Evolutionary conservation across 352 stramenopile species (phyloP), one percentile per base, ranked within the genome.

Genomic region (Phytophthora europaea): DNA sequence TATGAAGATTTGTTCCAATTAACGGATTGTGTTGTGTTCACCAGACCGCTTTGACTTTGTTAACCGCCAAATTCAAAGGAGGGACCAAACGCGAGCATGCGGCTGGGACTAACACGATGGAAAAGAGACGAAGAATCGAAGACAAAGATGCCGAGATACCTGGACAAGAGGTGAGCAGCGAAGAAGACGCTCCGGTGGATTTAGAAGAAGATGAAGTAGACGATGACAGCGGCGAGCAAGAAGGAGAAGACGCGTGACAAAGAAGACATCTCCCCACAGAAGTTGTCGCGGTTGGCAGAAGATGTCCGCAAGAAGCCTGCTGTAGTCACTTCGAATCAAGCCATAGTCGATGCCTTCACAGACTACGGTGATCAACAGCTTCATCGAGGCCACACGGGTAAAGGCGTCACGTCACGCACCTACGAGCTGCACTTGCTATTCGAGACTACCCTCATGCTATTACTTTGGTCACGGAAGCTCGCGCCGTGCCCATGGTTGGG

Each of bases 261-360:
- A 40, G 64, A 55, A 26, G 22, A 69, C 8, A 56, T 52, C 52
- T 55, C 70, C 26, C 36, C 83, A 4, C 73, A 61, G 18, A 79
- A 80, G 22, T 16, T 75, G 4, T 78, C 83, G 28, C 76, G 73
- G 47, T 79, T 89, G 57, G 79, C 83, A 56, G 80, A 90, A 62
- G 78, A 90, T 59, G 66, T 81, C 22, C 73, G 70, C 36, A 69
- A 76, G 2, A 47, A 73, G 28, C 77, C 81, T 13, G 84, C 81
- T 0, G 45, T 22, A 26, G 73, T 83, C 5, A 13, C 59, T 2
- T 78, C 76, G 13, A 93, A 93, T 68, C 83, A 92, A 64, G 87
- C 82, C 64, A 76, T 92, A 16, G 83, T 90, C 20, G 77, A 93
- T 50, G 85, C 79, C 18, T 89, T 93, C 61, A 67, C 75, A 6